A percentile compares a stretch with the other conserved stretches of the same genome.
These are phyloP conservation scores for Mycotypha africana DNA, from an alignment of 371 early-diverging fungal genomes.

Conservation along the genomic window DNA sequence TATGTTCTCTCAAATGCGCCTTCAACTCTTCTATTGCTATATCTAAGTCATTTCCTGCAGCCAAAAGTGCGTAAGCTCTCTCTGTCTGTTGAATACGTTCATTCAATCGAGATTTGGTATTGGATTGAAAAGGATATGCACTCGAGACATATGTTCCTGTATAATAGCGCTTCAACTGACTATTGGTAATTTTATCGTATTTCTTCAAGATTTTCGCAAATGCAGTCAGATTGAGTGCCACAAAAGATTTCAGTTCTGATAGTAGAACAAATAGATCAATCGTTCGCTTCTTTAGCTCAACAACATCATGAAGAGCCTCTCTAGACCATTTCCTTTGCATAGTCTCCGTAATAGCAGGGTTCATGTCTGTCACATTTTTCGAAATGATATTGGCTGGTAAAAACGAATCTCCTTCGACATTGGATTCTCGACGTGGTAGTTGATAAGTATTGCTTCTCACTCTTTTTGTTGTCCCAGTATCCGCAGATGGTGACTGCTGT, in stretches of 20 bases:
- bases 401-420: conserved; percentile 30
- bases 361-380: conserved; percentile 27
- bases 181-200: conserved; percentile 87
- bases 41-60: conserved; percentile 47
- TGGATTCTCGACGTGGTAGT: conserved; percentile 34
- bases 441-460: conserved; percentile 19
- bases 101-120: conserved; percentile 53
- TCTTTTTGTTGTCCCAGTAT: no score
- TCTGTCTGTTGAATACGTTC: conserved; percentile 58
- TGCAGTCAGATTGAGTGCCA: conserved; percentile 90
- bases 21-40: conserved; percentile 72
- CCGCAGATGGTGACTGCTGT: no score
- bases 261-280: conserved; percentile 74
- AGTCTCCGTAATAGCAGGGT: conserved; percentile 12
- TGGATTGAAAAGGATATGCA: conserved; percentile 61
- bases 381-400: conserved; percentile 41
- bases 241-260: conserved; percentile 85
- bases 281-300: conserved; percentile 40
- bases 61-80: conserved; percentile 52
- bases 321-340: conserved; percentile 10
- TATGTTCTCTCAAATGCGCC: conserved; percentile 79
- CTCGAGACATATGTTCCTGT: conserved; percentile 40
- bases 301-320: conserved; percentile 29
- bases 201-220: conserved; percentile 96
- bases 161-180: conserved; percentile 51